Conservation (phyloP, 2,329 filamentous ascomycete genomes). For the Arthrobotrys sinensis region DNA sequence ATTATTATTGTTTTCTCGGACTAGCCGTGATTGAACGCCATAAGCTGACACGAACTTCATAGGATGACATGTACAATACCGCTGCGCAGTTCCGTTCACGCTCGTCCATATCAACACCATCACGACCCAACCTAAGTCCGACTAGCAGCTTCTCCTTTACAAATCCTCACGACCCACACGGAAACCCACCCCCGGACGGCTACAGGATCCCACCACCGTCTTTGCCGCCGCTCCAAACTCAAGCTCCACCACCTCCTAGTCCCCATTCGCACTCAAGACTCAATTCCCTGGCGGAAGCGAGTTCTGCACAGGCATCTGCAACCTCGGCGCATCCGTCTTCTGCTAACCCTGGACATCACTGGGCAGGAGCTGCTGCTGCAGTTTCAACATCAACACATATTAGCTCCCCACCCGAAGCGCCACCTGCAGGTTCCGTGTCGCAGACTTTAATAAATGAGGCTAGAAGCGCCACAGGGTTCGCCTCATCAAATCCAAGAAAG, state of each 20-base stretch:
- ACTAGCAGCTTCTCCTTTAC: conserved; percentile 58
- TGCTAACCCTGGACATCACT: conserved; percentile 56
- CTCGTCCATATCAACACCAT: conserved; percentile 52
- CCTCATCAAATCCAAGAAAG: conserved; percentile 56
- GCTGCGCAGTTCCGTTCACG: conserved; percentile 56
- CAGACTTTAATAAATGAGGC: conserved; percentile 43
- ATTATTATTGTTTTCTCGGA: conserved; percentile 14
- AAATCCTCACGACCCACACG: conserved; percentile 55
- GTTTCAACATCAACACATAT: conserved; percentile 59
- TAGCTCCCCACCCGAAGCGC: conserved; percentile 57
- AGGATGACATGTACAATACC: conserved; percentile 60
- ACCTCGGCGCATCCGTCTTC: conserved; percentile 58
- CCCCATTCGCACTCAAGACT: conserved; percentile 59
- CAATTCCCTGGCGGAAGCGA: conserved; percentile 61
- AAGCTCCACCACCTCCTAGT: conserved; percentile 51
- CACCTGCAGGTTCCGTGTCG: conserved; percentile 48
- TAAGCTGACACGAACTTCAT: conserved; percentile 51
- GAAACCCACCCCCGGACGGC: conserved; percentile 43
- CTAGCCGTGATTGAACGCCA: conserved; percentile 22
- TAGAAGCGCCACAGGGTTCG: conserved; percentile 52
- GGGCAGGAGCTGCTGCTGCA: conserved; percentile 53
- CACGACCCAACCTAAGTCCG: conserved; percentile 58
- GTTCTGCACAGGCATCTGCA: conserved; percentile 58
- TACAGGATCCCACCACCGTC: conserved; percentile 55
- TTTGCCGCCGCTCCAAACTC: conserved; percentile 53